Percentiles rank a stretch among this genome's conserved stretches.
Evolutionary conservation across 1,284 basidiomycete species (phyloP).

Genomic region (Moesziomyces globuligerus): DNA sequence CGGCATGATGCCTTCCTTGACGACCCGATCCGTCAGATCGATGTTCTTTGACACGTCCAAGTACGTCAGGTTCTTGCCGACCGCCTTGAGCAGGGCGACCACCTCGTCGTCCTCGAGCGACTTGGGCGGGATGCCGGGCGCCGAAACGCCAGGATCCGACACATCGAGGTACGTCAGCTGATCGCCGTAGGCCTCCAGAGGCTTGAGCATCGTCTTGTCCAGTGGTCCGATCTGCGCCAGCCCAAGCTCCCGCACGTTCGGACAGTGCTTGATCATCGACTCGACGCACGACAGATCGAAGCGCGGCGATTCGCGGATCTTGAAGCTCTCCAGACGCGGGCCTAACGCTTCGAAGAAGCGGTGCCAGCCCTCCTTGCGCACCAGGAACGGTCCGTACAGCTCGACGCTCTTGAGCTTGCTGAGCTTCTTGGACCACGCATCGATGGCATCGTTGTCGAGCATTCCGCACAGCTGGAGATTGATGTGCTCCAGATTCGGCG

Average conservation of each 20-base stretch:
- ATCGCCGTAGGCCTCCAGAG: slow-evolving; percentile 68
- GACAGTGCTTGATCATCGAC: slow-evolving; percentile 75
- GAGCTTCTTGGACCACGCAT: slow-evolving; percentile 75
- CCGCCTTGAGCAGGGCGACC: slow-evolving; percentile 71
- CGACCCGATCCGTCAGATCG: slow-evolving; percentile 72
- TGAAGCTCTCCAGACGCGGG: slow-evolving; percentile 76
- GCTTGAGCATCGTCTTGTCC: slow-evolving; percentile 56
- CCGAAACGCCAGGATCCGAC: slow-evolving; percentile 71
- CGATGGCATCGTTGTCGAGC: slow-evolving; percentile 77
- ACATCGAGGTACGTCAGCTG: slow-evolving; percentile 74
- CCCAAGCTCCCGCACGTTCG: slow-evolving; percentile 76
- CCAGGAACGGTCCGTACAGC: slow-evolving; percentile 88
- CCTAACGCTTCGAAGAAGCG: slow-evolving; percentile 76
- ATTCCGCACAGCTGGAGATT: slow-evolving; percentile 88
- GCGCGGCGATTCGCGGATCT: slow-evolving; percentile 81
- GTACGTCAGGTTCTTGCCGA: slow-evolving; percentile 72
- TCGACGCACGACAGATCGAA: slow-evolving; percentile 81
- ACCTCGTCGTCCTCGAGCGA: slow-evolving; percentile 74
- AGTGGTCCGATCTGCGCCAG: slow-evolving; percentile 80
- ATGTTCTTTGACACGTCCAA: slow-evolving; percentile 76
- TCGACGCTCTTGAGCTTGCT: slow-evolving; percentile 78
- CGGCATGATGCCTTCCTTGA: slow-evolving; percentile 75
- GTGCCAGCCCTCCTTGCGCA: slow-evolving; percentile 80
- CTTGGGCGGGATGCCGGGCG: slow-evolving; percentile 65
- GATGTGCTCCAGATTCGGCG: slow-evolving; percentile 57